Base-by-base conservation (phyloP, 768 basidiomycete species). In the Holtermannia corniformis region DNA sequence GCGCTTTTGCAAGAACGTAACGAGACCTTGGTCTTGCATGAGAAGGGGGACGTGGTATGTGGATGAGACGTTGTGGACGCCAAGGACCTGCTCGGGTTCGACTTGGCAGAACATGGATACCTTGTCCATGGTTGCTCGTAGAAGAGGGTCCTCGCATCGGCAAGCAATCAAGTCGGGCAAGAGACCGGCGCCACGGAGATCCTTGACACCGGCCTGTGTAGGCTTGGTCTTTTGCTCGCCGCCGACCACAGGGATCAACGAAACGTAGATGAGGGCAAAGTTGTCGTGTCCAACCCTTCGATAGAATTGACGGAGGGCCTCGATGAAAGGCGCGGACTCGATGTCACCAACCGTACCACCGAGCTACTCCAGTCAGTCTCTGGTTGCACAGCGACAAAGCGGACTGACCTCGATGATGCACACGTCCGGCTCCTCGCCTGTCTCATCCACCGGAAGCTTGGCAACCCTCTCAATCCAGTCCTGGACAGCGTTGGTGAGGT, bases 71-170 rank as follows among this genome's bases (percentile, higher is more conserved):
- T 96, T 90, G 70, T 97, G 93, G 5, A 97, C 86, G 50, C 91
- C 93, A 47, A 99, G 78, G 40, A 97, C 93, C 64, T 79, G 76
- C 63, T 87, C 83, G 2, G 84, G 77, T 2, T 82, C 76, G 62
- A 99, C 93, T 65, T 99, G 93, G 73, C 93, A 96, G 79, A 97
- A 97, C 92, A 97, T 96, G 56, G 89, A 90, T 41, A 99, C 93
- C 73, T 99, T 99, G 65, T 84, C 80, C 74, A 91, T 93, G 28
- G 92, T 93, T 0, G 86, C 79, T 14, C 80, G 78, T 50, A 84
- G 81, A n/a, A 99, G 77, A 0, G 86, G 84, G 57, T 86, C 79
- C 19, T 85, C 82, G 55, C 85, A 82, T 49, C 93, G 84, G 72
- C 93, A 96, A 0, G 93, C 93, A 63, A 99, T 93, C 62, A 99